Evolutionary conservation across 202 grass and related monocot species (phyloP), one percentile per base, ranked within the genome.

Genomic region (Panicum hallii): DNA sequence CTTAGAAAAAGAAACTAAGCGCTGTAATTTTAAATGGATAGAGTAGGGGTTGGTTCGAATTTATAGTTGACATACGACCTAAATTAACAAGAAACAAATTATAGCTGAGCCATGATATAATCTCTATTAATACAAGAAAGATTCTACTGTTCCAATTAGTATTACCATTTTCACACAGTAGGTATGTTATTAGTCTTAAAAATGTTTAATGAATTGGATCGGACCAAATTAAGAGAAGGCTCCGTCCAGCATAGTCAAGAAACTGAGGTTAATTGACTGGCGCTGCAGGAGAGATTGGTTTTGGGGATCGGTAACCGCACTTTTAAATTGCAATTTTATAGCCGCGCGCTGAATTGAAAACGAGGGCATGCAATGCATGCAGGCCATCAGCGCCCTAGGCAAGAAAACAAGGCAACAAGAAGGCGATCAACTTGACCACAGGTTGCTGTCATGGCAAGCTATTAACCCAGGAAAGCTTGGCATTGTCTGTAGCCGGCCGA

Each of bases 321-420:
- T 90, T 85, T 57, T 10, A 70, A 79, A 87, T 62, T 19, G 32
- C 4, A 38, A 47, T 42, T 75, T 63, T 81, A 56, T 70, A 76
- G 62, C 69, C 26, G 26, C 26, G 26, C 26, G 53, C 46, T 42
- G 22, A 72, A 57, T 84, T 77, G 81, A 90, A 84, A 90, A 90
- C 55, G 70, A 84, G 56, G 58, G 46, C 19, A 46, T n/a, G 23
- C 52, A 74, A 46, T n/a, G 23, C 52, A 74, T 54, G 63, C 45
- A 46, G 4, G 83, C 72, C 41, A 7, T 3, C 20, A 7, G 6
- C 20, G 54, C 41, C 74, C 81, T 84, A 84, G 70, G 76, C 70
- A 84, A 71, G 85, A 87, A 90, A 90, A 90, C 89, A 90, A 90
- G 85, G 89, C 81, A 13, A 90, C 84, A 90, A 87, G 89, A 48